Evolutionary conservation across 192 early-diverging fungal genomes (phyloP).

Genomic region (Entomortierella beljakovae): DNA sequence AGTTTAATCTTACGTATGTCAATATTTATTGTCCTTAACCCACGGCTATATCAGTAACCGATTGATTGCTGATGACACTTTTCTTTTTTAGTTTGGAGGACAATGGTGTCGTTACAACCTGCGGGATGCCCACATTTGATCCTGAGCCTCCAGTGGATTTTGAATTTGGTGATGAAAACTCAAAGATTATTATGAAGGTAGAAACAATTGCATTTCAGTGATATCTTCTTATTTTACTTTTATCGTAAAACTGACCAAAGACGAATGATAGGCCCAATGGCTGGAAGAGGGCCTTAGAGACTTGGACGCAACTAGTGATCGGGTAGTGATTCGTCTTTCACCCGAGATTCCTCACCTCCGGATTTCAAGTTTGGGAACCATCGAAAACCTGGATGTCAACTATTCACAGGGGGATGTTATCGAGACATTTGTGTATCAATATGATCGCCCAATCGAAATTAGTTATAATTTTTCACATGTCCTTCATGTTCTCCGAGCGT

Average conservation of each 20-base stretch:
- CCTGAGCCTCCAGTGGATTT: slow-evolving; percentile 30
- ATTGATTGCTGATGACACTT: neutral
- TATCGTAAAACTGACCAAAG: neutral
- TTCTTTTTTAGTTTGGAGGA: slow-evolving; percentile 28
- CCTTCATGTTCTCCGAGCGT: slow-evolving; percentile 32
- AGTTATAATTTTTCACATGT: slow-evolving; percentile 49
- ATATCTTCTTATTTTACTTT: neutral
- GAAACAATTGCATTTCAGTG: neutral
- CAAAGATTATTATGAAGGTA: slow-evolving; percentile 49
- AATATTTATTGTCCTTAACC: neutral
- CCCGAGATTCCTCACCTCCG: slow-evolving; percentile 43
- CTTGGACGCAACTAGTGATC: slow-evolving; percentile 44
- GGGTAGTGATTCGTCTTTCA: slow-evolving; percentile 39
- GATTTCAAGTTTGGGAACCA: slow-evolving; percentile 46
- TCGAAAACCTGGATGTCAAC: slow-evolving; percentile 50
- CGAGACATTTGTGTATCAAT: slow-evolving; percentile 24
- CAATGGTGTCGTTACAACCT: slow-evolving; percentile 38
- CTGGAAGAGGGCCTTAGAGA: slow-evolving; percentile 47
- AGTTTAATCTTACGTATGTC: slow-evolving; percentile 38
- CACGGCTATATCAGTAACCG: neutral
- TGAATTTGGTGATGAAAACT: slow-evolving; percentile 40
- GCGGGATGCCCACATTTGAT: slow-evolving; percentile 40
- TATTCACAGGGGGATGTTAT: slow-evolving; percentile 51
- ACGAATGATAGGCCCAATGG: slow-evolving; percentile 33
- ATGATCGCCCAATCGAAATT: slow-evolving; percentile 19